phyloP scores from a whole-genome alignment of 345 rosid genomes.

The Linum lewisii region DNA sequence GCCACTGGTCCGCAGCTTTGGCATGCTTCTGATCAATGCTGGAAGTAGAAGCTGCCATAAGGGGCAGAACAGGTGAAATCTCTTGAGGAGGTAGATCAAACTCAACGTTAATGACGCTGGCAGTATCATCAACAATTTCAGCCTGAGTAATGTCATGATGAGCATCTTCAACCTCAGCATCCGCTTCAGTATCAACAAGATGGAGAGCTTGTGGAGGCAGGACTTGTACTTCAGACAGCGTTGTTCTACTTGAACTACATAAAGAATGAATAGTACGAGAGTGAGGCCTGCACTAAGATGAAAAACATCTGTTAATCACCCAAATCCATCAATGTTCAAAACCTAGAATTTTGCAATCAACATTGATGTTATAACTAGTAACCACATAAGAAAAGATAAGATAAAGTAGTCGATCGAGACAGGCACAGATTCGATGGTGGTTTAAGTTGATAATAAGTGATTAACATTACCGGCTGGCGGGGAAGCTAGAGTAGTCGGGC shows the following conservation, averaged over 20 bases:
- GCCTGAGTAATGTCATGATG: conserved; percentile 29
- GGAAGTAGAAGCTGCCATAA: conserved; percentile 16
- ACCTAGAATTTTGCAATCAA: no score
- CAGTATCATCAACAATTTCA: conserved; percentile 33
- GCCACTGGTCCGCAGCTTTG: conserved; percentile 83
- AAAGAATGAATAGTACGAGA: no score
- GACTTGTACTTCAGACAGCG: conserved; percentile 49
- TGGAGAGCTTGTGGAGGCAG: conserved; percentile 33
- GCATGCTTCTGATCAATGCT: conserved; percentile 42
- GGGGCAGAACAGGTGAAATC: conserved; percentile 41
- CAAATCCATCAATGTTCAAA: not conserved
- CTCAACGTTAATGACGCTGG: conserved; percentile 28
- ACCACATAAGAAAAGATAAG: no score
- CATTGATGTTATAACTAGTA: no score
- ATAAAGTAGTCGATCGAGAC: no score
- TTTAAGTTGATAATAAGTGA: conserved; percentile 10
- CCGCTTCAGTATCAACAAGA: conserved; percentile 25
- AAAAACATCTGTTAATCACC: conserved; percentile 13
- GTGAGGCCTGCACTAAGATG: no score
- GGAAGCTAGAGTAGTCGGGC: conserved; percentile 66
- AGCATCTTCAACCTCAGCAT: conserved; percentile 35
- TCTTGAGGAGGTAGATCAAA: conserved; percentile 39
- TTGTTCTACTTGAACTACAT: conserved; percentile 81
- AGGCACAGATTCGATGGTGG: no score
- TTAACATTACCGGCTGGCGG: conserved; percentile 65